phyloP scores from a whole-genome alignment of 208 protist genomes.

The Phytomonas sp. region DNA sequence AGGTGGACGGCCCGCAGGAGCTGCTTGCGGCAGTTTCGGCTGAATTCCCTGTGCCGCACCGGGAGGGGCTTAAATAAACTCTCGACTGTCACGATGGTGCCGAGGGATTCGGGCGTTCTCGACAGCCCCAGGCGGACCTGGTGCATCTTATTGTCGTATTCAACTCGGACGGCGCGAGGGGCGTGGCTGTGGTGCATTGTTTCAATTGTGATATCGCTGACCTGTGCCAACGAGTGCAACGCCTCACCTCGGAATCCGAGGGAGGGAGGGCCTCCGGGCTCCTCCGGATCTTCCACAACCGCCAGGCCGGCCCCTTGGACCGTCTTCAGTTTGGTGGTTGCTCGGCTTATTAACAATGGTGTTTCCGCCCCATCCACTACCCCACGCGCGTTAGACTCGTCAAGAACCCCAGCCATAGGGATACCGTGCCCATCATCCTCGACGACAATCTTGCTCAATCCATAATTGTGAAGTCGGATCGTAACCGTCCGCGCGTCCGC shows the following conservation, averaged over 20 bases:
- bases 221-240: conserved; percentile 87
- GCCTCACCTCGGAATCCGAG: conserved; percentile 97
- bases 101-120: conserved; percentile 21
- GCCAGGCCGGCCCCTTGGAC: neutral
- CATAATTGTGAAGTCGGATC: conserved; percentile 56
- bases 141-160: conserved; percentile 32
- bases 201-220: conserved; percentile 68
- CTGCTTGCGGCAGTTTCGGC: conserved; percentile 65
- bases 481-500: conserved; percentile 48
- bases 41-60: conserved; percentile 84
- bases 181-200: conserved; percentile 40
- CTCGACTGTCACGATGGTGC: conserved; percentile 76
- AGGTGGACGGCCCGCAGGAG: conserved; percentile 38
- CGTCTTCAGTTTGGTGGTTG: conserved; percentile 47
- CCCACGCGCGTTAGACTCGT: conserved; percentile 13
- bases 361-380: conserved; percentile 23
- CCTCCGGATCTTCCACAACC: conserved; percentile 5
- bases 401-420: conserved; percentile 27
- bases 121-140: conserved; percentile 12
- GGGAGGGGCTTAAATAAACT: conserved; percentile 83
- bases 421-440: conserved; percentile 83
- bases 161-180: conserved; percentile 26
- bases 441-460: conserved; percentile 61
- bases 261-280: conserved; percentile 19
- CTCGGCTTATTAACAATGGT: conserved; percentile 52